Conservation (phyloP, 1,284 basidiomycete species). For the Sutorius eximius region DNA sequence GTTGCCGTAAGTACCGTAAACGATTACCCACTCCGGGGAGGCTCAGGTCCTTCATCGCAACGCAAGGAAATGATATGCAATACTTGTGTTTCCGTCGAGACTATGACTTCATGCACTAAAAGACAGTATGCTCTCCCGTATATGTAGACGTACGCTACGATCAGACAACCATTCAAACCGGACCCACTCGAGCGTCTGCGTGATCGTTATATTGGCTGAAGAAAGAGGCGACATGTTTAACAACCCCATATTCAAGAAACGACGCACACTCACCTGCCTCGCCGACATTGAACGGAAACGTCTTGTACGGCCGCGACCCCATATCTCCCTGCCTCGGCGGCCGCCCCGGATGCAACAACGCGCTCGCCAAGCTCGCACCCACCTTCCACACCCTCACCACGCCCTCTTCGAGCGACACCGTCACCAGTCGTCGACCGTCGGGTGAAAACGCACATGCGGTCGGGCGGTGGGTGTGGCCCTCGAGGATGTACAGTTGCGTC, state of each 20-base stretch:
- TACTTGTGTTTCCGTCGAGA: not conserved
- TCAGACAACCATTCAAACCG: slow-evolving; percentile 82
- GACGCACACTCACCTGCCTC: slow-evolving; percentile 48
- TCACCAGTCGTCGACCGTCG: slow-evolving; percentile 88
- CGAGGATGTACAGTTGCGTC: slow-evolving; percentile 91
- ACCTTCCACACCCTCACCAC: slow-evolving; percentile 89
- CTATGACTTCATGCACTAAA: slow-evolving; percentile 66
- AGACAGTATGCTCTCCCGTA: slow-evolving; percentile 77
- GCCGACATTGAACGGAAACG: slow-evolving; percentile 73
- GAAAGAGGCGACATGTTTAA: not conserved
- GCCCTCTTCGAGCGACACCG: slow-evolving; percentile 82
- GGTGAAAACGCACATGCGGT: slow-evolving; percentile 88
- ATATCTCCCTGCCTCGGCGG: slow-evolving; percentile 87
- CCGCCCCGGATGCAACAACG: slow-evolving; percentile 85
- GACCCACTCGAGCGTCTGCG: slow-evolving; percentile 71
- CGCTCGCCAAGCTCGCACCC: slow-evolving; percentile 76
- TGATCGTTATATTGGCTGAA: slow-evolving; percentile 67
- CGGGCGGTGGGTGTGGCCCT: slow-evolving; percentile 81
- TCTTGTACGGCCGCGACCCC: slow-evolving; percentile 83
- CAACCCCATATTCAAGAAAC: not conserved
- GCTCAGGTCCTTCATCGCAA: no score
- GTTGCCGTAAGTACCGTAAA: no score
- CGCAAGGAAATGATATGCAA: no score
- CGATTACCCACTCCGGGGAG: no score
- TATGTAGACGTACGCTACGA: slow-evolving; percentile 77